Percentiles rank a stretch among this genome's conserved stretches.
These are phyloP conservation scores for Francoa sonchifolia DNA, from an alignment of 441 rosid species.

Conservation along the genomic window DNA sequence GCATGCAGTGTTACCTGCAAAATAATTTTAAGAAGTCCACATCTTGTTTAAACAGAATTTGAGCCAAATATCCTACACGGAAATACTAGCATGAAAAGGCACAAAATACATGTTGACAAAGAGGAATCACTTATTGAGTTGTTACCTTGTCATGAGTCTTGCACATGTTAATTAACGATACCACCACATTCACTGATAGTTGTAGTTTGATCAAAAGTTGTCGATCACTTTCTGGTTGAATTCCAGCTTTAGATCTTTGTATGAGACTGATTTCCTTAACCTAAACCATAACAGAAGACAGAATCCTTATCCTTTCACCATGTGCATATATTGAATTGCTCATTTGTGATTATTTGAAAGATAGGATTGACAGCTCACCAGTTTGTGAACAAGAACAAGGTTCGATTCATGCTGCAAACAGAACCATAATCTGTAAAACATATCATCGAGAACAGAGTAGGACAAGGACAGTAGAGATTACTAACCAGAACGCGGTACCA, in stretches of 20 bases:
- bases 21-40: slow-evolving; percentile 8
- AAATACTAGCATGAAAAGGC: not conserved
- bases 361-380: slow-evolving; percentile 34
- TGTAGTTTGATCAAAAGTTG: slow-evolving; percentile 34
- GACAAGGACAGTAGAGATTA: too few relatives aligned
- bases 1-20: slow-evolving; percentile 53
- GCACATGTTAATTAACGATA: slow-evolving; percentile 63
- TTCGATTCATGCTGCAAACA: slow-evolving; percentile 68
- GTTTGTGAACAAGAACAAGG: slow-evolving; percentile 38
- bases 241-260: slow-evolving; percentile 27
- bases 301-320: slow-evolving; percentile 1
- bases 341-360: slow-evolving; percentile 6
- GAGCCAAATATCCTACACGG: not conserved
- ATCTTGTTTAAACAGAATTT: not conserved
- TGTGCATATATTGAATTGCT: slow-evolving; percentile 2
- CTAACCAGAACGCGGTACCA: slow-evolving; percentile 76
- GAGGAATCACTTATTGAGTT: slow-evolving; percentile 3
- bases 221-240: slow-evolving; percentile 28
- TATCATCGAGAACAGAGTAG: too few relatives aligned
- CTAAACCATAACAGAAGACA: slow-evolving; percentile 22
- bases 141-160: slow-evolving; percentile 57
- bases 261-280: slow-evolving; percentile 36
- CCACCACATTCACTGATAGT: slow-evolving; percentile 54
- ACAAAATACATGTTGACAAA: not conserved
- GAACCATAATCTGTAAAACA: too few relatives aligned